Base-by-base conservation (phyloP, 352 stramenopile genomes). In the Phytopythium vexans region DNA sequence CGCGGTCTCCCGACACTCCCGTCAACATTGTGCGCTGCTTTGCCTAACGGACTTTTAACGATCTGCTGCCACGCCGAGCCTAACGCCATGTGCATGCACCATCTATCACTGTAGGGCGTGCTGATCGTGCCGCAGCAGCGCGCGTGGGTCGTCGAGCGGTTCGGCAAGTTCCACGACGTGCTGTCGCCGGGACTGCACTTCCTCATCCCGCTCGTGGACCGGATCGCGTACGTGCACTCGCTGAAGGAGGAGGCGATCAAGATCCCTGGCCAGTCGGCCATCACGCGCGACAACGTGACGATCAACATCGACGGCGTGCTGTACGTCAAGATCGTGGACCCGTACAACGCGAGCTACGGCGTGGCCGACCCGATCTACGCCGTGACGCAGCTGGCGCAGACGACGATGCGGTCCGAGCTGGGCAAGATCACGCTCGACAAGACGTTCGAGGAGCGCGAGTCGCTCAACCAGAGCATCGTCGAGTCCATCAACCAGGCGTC, bases 361-460 rank as follows among this genome's bases (percentile, higher is more conserved):
- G 77, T 96, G 8, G 85, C 96, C 52, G 83, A 97, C 56, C 76
- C 86, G 8, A 73, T 95, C 34, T 96, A 95, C 66, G 89, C 89
- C 5, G 82, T 96, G 34, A 94, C 85, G 43, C 89, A 97, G 66
- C 77, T 97, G 40, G 89, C 89, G 34, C 89, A 97, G 66, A 94
- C 89, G 35, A 96, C 88, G 7, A 96, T 97, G 89, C 86, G 89
- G 27, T 96, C 85, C 1, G 89, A 96, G 52, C 68, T 97, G 36
- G 89, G 89, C 43, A 97, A 97, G 58, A 96, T 97, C 70, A 95
- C 88, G 51, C 78, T 97, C 41, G 89, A 97, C 71, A 96, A 96
- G 77, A 96, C 88, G 12, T 97, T 97, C 56, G 88, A 97, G 56
- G 89, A 97, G 79, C 83, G 89, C 45, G 89, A 97, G 70, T 94